Conservation (phyloP, 768 basidiomycete species). For the Rhizopogon vinicolor region DNA sequence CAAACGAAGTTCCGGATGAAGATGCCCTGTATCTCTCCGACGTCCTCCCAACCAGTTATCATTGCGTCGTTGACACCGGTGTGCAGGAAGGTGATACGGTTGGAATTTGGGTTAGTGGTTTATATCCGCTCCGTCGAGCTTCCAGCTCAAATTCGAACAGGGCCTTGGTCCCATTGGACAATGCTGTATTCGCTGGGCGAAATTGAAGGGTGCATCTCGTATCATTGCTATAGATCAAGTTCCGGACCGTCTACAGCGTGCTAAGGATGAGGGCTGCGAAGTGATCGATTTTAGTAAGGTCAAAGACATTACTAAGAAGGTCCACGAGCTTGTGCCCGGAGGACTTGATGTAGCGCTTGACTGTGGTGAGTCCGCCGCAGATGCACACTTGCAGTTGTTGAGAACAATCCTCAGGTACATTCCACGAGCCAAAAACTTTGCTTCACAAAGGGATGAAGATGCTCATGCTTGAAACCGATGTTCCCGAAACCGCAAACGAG, state of each 20-base stretch:
- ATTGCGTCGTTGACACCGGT: conserved; percentile 67
- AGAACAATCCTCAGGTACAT: conserved; percentile 35
- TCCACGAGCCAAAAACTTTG: conserved; percentile 66
- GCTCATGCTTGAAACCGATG: conserved; percentile 73
- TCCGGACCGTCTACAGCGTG: conserved; percentile 43
- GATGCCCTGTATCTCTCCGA: conserved; percentile 54
- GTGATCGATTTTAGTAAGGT: conserved; percentile 51
- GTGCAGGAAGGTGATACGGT: conserved; percentile 70
- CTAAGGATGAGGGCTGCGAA: conserved; percentile 47
- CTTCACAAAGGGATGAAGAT: conserved; percentile 65
- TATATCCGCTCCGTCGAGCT: neutral
- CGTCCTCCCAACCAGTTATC: conserved; percentile 69
- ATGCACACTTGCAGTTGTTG: neutral
- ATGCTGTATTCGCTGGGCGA: conserved; percentile 54
- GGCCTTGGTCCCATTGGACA: conserved; percentile 67
- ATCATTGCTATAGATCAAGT: conserved; percentile 71
- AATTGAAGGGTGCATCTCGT: conserved; percentile 63
- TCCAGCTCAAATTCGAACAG: conserved; percentile 20
- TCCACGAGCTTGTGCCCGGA: conserved; percentile 56
- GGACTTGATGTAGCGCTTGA: conserved; percentile 66
- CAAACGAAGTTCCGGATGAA: conserved; percentile 62
- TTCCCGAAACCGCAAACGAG: conserved; percentile 57
- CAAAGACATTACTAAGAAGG: conserved; percentile 42
- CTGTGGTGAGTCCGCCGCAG: conserved; percentile 29
- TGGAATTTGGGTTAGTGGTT: conserved; percentile 58